phyloP scores from a whole-genome alignment of 2,329 filamentous ascomycete species.

The Orbilia ellipsospora region DNA sequence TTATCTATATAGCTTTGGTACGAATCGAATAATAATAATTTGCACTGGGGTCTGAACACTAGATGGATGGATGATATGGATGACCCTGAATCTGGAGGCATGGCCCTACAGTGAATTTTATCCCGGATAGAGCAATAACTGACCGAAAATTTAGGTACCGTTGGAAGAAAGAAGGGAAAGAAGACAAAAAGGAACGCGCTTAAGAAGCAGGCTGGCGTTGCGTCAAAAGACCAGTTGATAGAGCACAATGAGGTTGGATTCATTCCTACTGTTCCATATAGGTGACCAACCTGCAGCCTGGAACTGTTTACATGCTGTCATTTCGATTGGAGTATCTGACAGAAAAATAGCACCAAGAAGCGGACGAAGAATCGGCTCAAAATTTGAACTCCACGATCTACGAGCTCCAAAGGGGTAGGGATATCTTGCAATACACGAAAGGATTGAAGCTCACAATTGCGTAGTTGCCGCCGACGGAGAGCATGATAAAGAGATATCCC shows the following conservation, averaged over 20 bases:
- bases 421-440: too few relatives aligned
- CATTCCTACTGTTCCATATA: neutral
- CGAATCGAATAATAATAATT: too few relatives aligned
- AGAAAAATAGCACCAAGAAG: constrained; percentile 8
- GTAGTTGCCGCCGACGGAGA: neutral
- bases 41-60: neutral
- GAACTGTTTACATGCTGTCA: too few relatives aligned
- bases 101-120: neutral
- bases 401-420: too few relatives aligned
- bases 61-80: constrained; percentile 52
- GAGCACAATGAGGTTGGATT: constrained; percentile 32
- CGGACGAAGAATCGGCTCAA: neutral
- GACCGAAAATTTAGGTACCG: constrained; percentile 32
- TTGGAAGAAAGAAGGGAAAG: constrained; percentile 51
- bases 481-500: neutral
- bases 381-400: neutral
- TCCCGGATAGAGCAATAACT: neutral
- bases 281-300: too few relatives aligned
- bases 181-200: constrained; percentile 24
- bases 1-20: too few relatives aligned
- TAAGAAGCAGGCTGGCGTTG: constrained; percentile 30
- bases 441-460: too few relatives aligned
- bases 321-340: too few relatives aligned
- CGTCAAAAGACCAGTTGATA: constrained; percentile 13
- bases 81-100: constrained; percentile 54